Percentiles rank a stretch among this genome's conserved stretches.
These are phyloP conservation scores for Cnidoscolus chayamansa DNA, from an alignment of 441 rosid species.

Conservation along the genomic window DNA sequence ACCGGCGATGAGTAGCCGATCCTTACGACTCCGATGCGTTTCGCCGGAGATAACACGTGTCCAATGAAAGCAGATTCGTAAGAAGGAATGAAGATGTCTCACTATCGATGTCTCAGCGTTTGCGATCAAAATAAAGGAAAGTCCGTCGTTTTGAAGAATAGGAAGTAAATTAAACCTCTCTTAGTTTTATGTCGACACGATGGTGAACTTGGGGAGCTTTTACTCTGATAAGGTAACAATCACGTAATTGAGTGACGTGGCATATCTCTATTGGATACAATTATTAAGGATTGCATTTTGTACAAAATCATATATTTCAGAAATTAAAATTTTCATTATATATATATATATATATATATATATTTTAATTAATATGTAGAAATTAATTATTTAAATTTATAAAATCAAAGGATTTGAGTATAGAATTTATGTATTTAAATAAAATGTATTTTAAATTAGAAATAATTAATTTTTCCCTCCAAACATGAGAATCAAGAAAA, in stretches of 20 bases:
- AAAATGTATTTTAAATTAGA: too few relatives aligned
- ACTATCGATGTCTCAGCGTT: slow-evolving; percentile 17
- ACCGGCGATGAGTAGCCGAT: slow-evolving; percentile 13
- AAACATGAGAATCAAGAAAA: too few relatives aligned
- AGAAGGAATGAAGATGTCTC: neutral
- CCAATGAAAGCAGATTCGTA: neutral
- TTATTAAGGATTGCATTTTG: too few relatives aligned
- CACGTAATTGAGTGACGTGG: neutral
- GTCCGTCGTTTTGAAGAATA: neutral
- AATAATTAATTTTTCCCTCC: too few relatives aligned
- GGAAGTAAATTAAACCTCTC: neutral
- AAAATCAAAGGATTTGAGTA: too few relatives aligned
- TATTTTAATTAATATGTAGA: too few relatives aligned
- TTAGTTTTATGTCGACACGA: slow-evolving; percentile 21
- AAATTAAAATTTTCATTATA: too few relatives aligned
- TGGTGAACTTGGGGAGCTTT: neutral
- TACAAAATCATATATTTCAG: too few relatives aligned
- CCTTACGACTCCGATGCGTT: slow-evolving; percentile 2
- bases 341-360: too few relatives aligned
- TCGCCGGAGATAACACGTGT: neutral
- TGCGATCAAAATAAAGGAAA: slow-evolving; percentile 21
- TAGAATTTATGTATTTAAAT: too few relatives aligned
- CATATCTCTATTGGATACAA: neutral
- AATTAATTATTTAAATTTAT: too few relatives aligned
- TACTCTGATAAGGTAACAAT: neutral